These are phyloP conservation scores for Coemansia sp. DNA, from an alignment of 192 early-diverging fungal genomes.

Conservation along the genomic window DNA sequence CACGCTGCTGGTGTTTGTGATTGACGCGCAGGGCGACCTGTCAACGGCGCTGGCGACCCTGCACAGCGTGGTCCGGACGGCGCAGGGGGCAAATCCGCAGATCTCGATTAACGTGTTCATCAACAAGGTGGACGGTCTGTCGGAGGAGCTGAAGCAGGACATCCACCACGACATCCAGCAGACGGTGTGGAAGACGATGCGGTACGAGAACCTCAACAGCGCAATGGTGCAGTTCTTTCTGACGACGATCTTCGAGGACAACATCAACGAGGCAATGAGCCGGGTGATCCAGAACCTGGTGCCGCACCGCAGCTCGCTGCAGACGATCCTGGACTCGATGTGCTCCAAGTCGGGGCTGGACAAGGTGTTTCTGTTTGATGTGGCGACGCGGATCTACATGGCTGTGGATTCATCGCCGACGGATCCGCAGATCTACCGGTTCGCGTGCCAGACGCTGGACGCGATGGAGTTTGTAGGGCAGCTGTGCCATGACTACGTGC, in stretches of 20 bases:
- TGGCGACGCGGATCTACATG: constrained; percentile 86
- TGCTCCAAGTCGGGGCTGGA: constrained; percentile 95
- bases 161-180: constrained; percentile 94
- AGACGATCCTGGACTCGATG: constrained; percentile 89
- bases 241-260: constrained; percentile 93
- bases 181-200: constrained; percentile 82
- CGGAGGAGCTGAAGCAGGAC: constrained; percentile 95
- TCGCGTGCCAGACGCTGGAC: constrained; percentile 95
- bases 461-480: constrained; percentile 79
- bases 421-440: constrained; percentile 84
- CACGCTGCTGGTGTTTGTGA: constrained; percentile 86
- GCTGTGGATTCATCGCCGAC: constrained; percentile 92
- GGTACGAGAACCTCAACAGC: constrained; percentile 73
- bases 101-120: constrained; percentile 94
- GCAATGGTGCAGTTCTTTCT: constrained; percentile 81
- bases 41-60: constrained; percentile 74
- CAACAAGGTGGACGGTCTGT: constrained; percentile 95
- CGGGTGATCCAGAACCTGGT: constrained; percentile 93
- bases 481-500: constrained; percentile 57
- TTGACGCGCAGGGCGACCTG: constrained; percentile 96
- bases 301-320: constrained; percentile 76
- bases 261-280: constrained; percentile 92
- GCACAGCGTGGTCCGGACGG: constrained; percentile 68
- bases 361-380: constrained; percentile 95
- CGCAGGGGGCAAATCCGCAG: constrained; percentile 76